These are phyloP conservation scores for Fusarium dlaminii DNA, from an alignment of 2,329 filamentous ascomycete species.

Conservation along the genomic window DNA sequence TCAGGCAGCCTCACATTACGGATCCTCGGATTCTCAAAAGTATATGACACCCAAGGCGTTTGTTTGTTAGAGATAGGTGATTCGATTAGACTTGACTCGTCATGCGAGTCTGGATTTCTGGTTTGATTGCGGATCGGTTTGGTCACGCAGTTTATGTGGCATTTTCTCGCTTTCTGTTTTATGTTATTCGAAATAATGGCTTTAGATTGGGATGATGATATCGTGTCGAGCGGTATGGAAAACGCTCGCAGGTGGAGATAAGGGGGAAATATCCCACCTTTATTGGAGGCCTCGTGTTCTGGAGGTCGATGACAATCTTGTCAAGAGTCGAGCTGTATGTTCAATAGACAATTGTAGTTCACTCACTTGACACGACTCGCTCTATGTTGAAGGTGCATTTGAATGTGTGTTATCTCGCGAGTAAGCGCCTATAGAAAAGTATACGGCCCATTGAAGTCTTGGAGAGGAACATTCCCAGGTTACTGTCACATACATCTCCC, in stretches of 20 bases:
- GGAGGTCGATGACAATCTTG: constrained; percentile 29
- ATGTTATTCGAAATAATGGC: constrained; percentile 42
- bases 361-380: constrained; percentile 10
- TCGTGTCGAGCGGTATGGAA: constrained; percentile 25
- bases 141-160: constrained; percentile 30
- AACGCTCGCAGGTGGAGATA: constrained; percentile 22
- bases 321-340: constrained; percentile 17
- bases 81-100: constrained; percentile 43
- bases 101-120: constrained; percentile 40
- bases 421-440: background rate
- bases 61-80: constrained; percentile 44
- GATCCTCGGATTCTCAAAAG: constrained; percentile 36
- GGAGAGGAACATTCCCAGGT: too few species aligned
- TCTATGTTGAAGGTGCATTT: background rate
- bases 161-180: constrained; percentile 26
- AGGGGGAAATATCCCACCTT: constrained; percentile 6
- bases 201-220: constrained; percentile 43
- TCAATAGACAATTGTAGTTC: constrained; percentile 35
- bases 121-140: constrained; percentile 38
- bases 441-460: background rate
- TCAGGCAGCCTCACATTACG: constrained; percentile 28
- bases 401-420: background rate
- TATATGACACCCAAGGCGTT: constrained; percentile 44
- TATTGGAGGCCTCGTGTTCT: constrained; percentile 21
- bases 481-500: background rate